Conservation (phyloP, 1,284 basidiomycete species). For the Cryptococcus neoformans region DNA sequence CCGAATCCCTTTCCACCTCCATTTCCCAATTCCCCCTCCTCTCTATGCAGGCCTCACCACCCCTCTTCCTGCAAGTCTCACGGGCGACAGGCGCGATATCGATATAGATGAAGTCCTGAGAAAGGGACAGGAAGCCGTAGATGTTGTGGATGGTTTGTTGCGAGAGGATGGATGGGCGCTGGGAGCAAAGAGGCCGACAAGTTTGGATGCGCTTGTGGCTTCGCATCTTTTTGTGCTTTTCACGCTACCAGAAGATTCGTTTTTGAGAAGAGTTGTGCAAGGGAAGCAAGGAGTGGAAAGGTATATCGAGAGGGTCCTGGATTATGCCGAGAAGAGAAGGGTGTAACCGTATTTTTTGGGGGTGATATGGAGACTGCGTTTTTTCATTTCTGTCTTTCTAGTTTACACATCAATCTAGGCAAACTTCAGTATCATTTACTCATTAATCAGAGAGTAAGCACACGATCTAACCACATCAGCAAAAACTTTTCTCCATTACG, state of each 20-base stretch:
- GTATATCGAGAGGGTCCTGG: conserved; percentile 30
- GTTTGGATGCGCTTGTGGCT: conserved; percentile 45
- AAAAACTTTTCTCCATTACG: too few relatives aligned
- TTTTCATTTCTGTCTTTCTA: too few relatives aligned
- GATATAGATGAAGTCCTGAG: conserved; percentile 18
- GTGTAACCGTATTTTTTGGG: conserved; percentile 1
- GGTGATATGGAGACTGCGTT: too few relatives aligned
- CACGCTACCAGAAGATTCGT: conserved; percentile 14
- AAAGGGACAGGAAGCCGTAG: conserved; percentile 28
- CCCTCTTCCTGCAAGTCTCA: conserved; percentile 38
- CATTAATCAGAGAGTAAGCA: too few relatives aligned
- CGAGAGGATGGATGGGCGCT: conserved; percentile 26
- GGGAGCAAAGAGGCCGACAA: conserved; percentile 37
- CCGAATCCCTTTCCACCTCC: conserved; percentile 14
- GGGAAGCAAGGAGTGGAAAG: conserved; percentile 16
- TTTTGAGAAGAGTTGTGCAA: conserved; percentile 20
- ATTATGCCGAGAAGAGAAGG: conserved; percentile 52
- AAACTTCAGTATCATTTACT: not conserved
- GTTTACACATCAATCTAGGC: too few relatives aligned
- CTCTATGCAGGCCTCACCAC: conserved; percentile 38
- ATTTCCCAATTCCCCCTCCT: conserved; percentile 30
- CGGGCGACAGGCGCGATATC: conserved; percentile 31
- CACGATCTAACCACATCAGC: too few relatives aligned
- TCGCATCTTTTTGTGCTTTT: conserved; percentile 42
- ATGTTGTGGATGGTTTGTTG: conserved; percentile 21